Percentiles rank a stretch among this genome's conserved stretches.
These are phyloP conservation scores for Blastocystis sp. DNA, from an alignment of 352 stramenopile genomes.

Conservation along the genomic window DNA sequence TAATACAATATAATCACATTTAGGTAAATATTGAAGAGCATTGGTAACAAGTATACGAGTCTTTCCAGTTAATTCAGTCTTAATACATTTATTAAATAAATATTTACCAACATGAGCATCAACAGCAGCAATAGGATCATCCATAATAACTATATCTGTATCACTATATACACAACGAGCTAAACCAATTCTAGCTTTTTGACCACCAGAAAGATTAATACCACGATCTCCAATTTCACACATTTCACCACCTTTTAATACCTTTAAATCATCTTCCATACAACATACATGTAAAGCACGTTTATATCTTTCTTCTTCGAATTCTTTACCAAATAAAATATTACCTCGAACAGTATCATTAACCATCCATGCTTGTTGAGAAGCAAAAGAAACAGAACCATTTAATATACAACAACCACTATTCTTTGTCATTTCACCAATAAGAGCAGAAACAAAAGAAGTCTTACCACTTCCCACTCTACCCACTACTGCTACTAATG, in stretches of 20 bases:
- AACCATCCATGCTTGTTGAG: constrained; percentile 70
- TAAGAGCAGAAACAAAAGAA: constrained; percentile 69
- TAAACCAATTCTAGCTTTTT: constrained; percentile 50
- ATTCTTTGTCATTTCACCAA: constrained; percentile 66
- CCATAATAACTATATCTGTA: constrained; percentile 46
- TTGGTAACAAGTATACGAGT: constrained; percentile 53
- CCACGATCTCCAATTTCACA: constrained; percentile 61
- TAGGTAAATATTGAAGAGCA: constrained; percentile 49
- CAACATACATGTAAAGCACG: constrained; percentile 52
- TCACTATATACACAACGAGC: constrained; percentile 48
- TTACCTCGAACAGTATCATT: constrained; percentile 72
- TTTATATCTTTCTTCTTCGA: constrained; percentile 51
- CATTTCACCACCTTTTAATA: constrained; percentile 56
- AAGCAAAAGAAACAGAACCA: constrained; percentile 56
- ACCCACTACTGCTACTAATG: constrained; percentile 67
- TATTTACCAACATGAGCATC: constrained; percentile 49
- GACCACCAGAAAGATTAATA: constrained; percentile 54
- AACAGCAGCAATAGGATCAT: constrained; percentile 46
- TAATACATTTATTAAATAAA: constrained; percentile 53
- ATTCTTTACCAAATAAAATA: constrained; percentile 60
- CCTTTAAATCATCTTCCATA: constrained; percentile 54
- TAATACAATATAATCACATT: constrained; percentile 49
- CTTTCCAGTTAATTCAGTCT: constrained; percentile 49
- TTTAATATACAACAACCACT: constrained; percentile 42
- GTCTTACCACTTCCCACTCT: constrained; percentile 77